Evolutionary conservation across 495 filamentous ascomycete species (phyloP), one percentile per base, ranked within the genome.

Genomic region (Letharia columbiana): DNA sequence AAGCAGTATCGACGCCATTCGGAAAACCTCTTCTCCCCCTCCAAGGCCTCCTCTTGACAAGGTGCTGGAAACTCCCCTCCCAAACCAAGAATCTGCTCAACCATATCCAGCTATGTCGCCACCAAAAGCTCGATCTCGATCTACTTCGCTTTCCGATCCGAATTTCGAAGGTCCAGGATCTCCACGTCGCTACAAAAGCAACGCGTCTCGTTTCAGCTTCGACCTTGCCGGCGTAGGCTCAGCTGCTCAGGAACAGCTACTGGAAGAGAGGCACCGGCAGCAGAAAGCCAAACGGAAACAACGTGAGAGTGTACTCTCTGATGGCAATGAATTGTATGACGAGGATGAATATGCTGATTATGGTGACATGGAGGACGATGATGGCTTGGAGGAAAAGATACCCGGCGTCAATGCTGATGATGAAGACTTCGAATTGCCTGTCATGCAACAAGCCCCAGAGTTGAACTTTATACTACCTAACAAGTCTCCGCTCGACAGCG

Each of bases 201-300:
- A 88, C 62, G 89, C 91, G 0, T 95, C 91, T 4, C 80, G 92
- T 13, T 96, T 97, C 70, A 95, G 91, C 72, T 97, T 97, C 71
- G 91, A 96, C 71, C 90, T 96, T 82, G 79, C 75, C 31, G 83
- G 84, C 15, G 85, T 88, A n/a, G 91, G 89, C 42, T 86, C 90
- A 18, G 86, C 88, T 8, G 83, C 83, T 15, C 87, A 96, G 73
- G 92, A 97, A 73, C 87, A 87, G 71, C 71, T 92, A 3, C 75
- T 97, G 20, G 92, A 97, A 77, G 91, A 96, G 72, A 86, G 90
- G 49, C 89, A 94, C 69, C 86, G 89, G 17, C 54, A 57, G 62
- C 83, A 89, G 65, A 87, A 89, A 61, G 87, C 87, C 45, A 82
- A 78, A 5, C 65, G 76, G 75, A 65, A 78, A 75, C 42, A 80